Evolutionary conservation across 164 flowering plant species (phyloP), one percentile per base, ranked within the genome.

Genomic region (Berberis thunbergii): DNA sequence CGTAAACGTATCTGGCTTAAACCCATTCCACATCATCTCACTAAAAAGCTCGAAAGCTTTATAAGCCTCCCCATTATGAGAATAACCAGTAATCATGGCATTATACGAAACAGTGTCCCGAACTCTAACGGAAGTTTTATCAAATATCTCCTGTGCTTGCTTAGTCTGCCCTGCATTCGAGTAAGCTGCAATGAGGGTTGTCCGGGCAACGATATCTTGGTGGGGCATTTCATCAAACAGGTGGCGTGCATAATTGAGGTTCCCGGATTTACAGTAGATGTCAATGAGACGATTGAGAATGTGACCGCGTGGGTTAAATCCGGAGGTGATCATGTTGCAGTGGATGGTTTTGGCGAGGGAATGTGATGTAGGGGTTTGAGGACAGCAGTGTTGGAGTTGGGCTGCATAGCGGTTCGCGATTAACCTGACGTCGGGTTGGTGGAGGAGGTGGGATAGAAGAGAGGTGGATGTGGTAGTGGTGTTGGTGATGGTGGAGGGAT

Each of bases 41-140:
- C 50, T 7, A 62, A 82, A 87, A 26, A 87, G 65, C 7, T 64
- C 46, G 43, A 85, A 45, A 0, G 94, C 96, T 1, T 74, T 67
- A 52, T 46, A 60, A 4, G 87, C 91, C n/a, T 87, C 86, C 1
- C 70, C 69, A 53, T 81, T 82, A 59, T 75, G 88, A 0, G 79
- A 75, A 64, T 70, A 84, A 57, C 77, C 83, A 6, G 86, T 78
- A 63, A 87, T 87, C 89, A 89, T 80, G 39, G 96, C 86, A 46
- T 87, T 89, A 61, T 84, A 83, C 26, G 70, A 73, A 54, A 86
- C 84, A 4, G 80, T 72, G 52, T 89, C 96, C 1, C 91, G 75
- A 41, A 78, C 69, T 8, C 74, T 13, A 10, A 83, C 43, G 2
- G 89, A 83, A 4, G 80, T 83, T 26, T 12, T 61, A 11, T 71